These are phyloP conservation scores for Ogataea ganodermae DNA, from an alignment of 805 yeast genomes.

Conservation along the genomic window DNA sequence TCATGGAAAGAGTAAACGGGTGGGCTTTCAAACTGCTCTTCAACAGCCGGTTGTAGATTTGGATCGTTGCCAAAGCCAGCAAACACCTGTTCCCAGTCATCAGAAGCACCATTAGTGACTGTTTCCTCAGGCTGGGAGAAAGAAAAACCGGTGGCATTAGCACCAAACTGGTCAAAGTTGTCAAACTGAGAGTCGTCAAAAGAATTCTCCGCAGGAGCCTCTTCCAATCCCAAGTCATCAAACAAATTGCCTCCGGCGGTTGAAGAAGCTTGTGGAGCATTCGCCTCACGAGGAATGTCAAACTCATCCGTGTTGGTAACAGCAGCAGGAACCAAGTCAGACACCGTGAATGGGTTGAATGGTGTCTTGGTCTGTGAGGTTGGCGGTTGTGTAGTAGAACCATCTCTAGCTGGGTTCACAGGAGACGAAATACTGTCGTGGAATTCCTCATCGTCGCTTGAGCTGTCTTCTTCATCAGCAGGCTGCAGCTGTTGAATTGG, in stretches of 20 bases:
- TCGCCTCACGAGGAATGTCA: background rate
- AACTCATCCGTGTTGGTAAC: constrained; percentile 26
- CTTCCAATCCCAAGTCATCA: constrained; percentile 40
- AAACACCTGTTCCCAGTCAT: constrained; percentile 94
- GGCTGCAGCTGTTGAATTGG: constrained; percentile 59
- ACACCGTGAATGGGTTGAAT: constrained; percentile 27
- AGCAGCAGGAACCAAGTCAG: constrained; percentile 22
- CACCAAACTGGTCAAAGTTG: constrained; percentile 35
- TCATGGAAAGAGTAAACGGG: constrained; percentile 21
- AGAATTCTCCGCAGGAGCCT: constrained; percentile 31
- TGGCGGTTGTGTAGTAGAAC: background rate
- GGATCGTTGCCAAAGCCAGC: constrained; percentile 77
- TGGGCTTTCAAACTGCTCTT: constrained; percentile 23
- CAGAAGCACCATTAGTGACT: constrained; percentile 42
- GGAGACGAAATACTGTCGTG: constrained; percentile 35
- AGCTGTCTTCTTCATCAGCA: constrained; percentile 50
- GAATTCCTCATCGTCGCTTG: constrained; percentile 42
- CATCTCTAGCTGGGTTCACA: constrained; percentile 1
- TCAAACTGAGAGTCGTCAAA: constrained; percentile 39
- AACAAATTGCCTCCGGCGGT: constrained; percentile 26
- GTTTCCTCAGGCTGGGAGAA: constrained; percentile 18
- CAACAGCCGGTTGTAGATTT: constrained; percentile 19
- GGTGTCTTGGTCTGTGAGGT: constrained; percentile 14
- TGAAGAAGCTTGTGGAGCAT: background rate
- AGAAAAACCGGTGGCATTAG: constrained; percentile 30